Evolutionary conservation across 495 filamentous ascomycete genomes (phyloP).

Genomic region (Lasiosphaeria hispida): DNA sequence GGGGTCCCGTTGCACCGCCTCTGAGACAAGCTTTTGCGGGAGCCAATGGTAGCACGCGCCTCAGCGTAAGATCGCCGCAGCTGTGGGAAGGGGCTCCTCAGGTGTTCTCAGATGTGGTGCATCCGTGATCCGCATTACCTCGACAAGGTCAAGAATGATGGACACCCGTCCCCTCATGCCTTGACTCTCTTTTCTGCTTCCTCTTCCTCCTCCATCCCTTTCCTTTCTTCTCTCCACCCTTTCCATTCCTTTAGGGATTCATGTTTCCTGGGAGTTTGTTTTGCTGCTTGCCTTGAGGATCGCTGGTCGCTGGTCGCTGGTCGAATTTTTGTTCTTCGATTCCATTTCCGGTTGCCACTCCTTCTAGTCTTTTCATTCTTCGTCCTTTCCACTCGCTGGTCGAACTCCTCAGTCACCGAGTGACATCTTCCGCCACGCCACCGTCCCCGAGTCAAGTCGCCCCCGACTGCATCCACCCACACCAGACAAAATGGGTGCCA

Average conservation of each 20-base stretch:
- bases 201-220: slow-evolving; percentile 4
- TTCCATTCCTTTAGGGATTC: slow-evolving; percentile 8
- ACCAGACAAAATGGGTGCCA: slow-evolving; percentile 30
- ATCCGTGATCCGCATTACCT: slow-evolving; percentile 6
- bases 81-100: background rate
- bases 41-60: slow-evolving; percentile 18
- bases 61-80: slow-evolving; percentile 23
- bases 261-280: slow-evolving; percentile 1
- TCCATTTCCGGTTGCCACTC: background rate
- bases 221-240: background rate
- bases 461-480: background rate
- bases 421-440: background rate
- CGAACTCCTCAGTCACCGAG: background rate
- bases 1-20: slow-evolving; percentile 16
- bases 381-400: slow-evolving; percentile 9
- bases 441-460: background rate
- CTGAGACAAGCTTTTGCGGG: slow-evolving; percentile 23
- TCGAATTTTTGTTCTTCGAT: slow-evolving; percentile 13
- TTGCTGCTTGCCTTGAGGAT: slow-evolving; percentile 11
- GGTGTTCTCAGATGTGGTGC: background rate
- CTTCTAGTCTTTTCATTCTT: background rate
- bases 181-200: background rate
- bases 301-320: slow-evolving; percentile 23
- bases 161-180: slow-evolving; percentile 2
- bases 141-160: background rate